A percentile compares a stretch with the other conserved stretches of the same genome.
Conservation (phyloP, 306 rosid species). For the Quercus robur region DNA sequence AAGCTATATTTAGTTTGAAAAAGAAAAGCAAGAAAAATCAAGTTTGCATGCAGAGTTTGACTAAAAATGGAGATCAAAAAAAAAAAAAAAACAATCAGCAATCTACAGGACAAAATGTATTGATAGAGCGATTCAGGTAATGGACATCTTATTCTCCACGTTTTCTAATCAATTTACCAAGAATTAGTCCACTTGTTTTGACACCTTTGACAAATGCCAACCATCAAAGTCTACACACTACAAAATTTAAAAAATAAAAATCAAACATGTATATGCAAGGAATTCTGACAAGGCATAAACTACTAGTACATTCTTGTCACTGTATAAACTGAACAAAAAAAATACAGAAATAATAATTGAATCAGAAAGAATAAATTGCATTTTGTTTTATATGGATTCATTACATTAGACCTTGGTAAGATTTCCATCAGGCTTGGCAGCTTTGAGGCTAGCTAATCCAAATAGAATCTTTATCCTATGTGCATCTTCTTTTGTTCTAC, state of each 20-base stretch:
- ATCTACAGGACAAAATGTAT: background rate
- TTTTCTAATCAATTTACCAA: background rate
- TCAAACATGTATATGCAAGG: background rate
- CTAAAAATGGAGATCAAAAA: background rate
- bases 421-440: constrained; percentile 93
- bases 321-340: background rate
- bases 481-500: constrained; percentile 94
- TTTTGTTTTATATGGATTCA: no score
- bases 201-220: background rate
- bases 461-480: constrained; percentile 89
- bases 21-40: background rate
- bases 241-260: background rate
- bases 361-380: background rate
- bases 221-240: background rate
- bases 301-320: background rate
- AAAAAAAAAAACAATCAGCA: background rate
- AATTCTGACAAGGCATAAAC: background rate
- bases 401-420: constrained; percentile 95
- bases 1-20: background rate
- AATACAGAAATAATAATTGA: background rate
- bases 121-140: background rate
- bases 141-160: background rate
- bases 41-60: background rate
- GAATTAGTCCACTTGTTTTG: background rate
- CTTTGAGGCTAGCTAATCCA: constrained; percentile 88